A percentile compares a stretch with the other conserved stretches of the same genome.
phyloP scores from a whole-genome alignment of 2,329 filamentous ascomycete species.

The Aureobasidium melanogenum region DNA sequence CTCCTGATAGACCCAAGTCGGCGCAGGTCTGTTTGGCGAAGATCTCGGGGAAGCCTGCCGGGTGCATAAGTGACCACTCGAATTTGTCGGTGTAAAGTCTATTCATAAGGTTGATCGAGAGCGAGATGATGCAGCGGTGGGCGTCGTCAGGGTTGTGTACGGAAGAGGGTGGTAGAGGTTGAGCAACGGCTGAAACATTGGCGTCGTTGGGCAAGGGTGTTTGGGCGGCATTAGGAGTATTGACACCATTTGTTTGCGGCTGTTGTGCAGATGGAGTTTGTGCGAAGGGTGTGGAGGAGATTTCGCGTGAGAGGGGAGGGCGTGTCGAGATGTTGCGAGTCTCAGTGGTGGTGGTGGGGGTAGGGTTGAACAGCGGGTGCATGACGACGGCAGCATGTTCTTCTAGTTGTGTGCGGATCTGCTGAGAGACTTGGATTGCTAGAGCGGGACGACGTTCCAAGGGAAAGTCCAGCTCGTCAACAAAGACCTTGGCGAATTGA shows the following conservation, averaged over 20 bases:
- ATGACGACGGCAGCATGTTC: conserved; percentile 93
- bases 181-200: conserved; percentile 62
- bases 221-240: conserved; percentile 32
- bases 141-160: conserved; percentile 86
- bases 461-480: conserved; percentile 88
- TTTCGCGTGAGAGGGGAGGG: conserved; percentile 40
- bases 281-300: conserved; percentile 35
- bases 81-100: conserved; percentile 94
- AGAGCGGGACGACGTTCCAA: conserved; percentile 54
- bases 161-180: conserved; percentile 43
- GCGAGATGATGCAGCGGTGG: conserved; percentile 82
- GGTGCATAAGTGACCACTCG: conserved; percentile 91
- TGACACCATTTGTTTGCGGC: conserved; percentile 43
- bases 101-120: conserved; percentile 87
- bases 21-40: conserved; percentile 91
- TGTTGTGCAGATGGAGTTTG: conserved; percentile 25
- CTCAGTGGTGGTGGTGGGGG: conserved; percentile 17
- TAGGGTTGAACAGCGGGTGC: conserved; percentile 67
- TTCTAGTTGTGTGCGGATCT: conserved; percentile 90
- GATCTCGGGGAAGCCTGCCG: conserved; percentile 80
- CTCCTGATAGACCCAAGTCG: conserved; percentile 78
- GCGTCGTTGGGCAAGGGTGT: conserved; percentile 40
- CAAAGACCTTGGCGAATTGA: conserved; percentile 83
- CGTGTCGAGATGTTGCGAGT: conserved; percentile 24
- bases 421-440: conserved; percentile 75